Percentiles rank a stretch among this genome's conserved stretches.
These are phyloP conservation scores for Tricladium varicosporioides DNA, from an alignment of 2,329 filamentous ascomycete genomes.

Conservation along the genomic window DNA sequence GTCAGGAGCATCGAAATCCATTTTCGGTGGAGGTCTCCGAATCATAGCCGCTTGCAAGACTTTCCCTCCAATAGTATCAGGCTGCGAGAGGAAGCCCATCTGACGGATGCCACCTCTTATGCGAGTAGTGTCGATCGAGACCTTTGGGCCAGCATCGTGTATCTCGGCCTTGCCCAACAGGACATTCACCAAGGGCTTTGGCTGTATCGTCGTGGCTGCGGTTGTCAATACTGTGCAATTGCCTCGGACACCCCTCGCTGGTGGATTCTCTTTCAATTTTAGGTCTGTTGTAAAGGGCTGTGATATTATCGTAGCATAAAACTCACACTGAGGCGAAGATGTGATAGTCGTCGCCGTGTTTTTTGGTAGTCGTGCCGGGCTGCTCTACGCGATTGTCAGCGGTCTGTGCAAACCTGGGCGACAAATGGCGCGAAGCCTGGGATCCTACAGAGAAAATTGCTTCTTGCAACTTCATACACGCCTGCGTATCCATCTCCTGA, in stretches of 20 bases:
- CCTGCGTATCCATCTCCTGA: slow-evolving; percentile 21
- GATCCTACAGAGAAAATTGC: slow-evolving; percentile 21
- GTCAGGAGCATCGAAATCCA: slow-evolving; percentile 10
- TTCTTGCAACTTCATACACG: slow-evolving; percentile 12
- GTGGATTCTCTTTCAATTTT: too few relatives aligned
- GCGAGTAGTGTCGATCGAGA: too few relatives aligned
- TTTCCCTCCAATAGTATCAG: not conserved
- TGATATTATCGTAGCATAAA: too few relatives aligned
- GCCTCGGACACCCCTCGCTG: too few relatives aligned
- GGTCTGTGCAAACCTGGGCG: not conserved
- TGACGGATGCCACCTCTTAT: too few relatives aligned
- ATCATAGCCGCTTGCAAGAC: not conserved
- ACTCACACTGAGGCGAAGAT: not conserved
- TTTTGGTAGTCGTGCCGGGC: not conserved
- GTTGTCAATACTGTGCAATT: too few relatives aligned
- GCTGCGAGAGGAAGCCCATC: too few relatives aligned
- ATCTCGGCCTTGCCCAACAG: too few relatives aligned
- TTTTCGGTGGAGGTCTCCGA: not conserved
- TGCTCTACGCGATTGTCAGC: not conserved
- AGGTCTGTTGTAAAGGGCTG: not conserved
- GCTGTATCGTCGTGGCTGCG: too few relatives aligned
- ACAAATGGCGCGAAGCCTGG: not conserved
- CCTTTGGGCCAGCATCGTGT: too few relatives aligned
- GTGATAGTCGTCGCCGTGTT: not conserved
- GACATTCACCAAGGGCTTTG: too few relatives aligned